Conservation (phyloP, 1,284 basidiomycete species). For the Trichosporon sp. region DNA sequence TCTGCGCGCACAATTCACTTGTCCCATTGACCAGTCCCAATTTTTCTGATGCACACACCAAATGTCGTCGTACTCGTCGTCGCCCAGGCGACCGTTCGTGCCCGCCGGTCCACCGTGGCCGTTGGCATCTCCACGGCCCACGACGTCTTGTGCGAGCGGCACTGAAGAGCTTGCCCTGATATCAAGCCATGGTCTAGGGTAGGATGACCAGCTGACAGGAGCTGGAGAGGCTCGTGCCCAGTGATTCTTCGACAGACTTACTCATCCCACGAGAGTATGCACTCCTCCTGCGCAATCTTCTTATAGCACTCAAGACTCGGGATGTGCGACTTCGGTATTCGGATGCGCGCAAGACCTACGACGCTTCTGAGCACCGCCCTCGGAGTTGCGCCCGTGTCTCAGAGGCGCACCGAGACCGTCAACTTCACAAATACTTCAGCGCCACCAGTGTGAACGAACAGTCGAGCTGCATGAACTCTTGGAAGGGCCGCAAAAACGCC, state of each 20-base stretch:
- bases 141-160: background rate
- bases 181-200: background rate
- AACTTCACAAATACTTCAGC: background rate
- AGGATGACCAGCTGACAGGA: background rate
- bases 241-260: background rate
- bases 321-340: background rate
- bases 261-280: background rate
- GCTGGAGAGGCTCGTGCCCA: background rate
- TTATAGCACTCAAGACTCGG: background rate
- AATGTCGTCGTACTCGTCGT: conserved; percentile 10
- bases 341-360: background rate
- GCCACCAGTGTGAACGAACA: too few relatives aligned
- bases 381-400: background rate
- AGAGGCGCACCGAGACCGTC: too few relatives aligned
- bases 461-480: too few relatives aligned
- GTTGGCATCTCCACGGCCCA: background rate
- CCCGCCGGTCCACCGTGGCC: background rate
- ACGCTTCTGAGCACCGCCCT: background rate
- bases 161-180: background rate
- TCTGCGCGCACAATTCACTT: background rate
- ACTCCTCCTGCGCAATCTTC: background rate
- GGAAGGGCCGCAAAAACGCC: too few relatives aligned
- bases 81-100: background rate
- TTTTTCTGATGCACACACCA: background rate
- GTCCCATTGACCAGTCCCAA: background rate